Evolutionary conservation across 768 basidiomycete genomes (phyloP).

Genomic region (Cystobasidium ongulense): DNA sequence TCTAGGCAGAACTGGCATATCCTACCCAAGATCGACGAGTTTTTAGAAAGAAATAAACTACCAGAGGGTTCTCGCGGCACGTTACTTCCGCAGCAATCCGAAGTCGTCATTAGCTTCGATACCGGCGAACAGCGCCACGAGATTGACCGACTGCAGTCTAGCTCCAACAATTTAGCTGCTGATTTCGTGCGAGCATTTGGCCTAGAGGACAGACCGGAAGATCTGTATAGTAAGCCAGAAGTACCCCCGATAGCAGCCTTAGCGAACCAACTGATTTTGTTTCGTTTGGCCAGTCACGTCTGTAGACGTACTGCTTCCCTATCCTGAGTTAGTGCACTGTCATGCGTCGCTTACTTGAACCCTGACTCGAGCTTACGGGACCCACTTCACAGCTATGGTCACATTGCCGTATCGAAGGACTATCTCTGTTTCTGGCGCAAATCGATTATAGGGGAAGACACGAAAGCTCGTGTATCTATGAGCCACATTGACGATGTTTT

Average conservation of each 20-base stretch:
- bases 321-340: not conserved
- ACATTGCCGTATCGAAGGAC: not conserved
- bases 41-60: not conserved
- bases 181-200: not conserved
- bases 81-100: not conserved
- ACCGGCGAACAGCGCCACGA: not conserved
- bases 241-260: not conserved
- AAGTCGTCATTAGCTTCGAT: not conserved
- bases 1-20: not conserved
- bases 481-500: not conserved
- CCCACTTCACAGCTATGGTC: not conserved
- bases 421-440: slow-evolving; percentile 9
- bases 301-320: not conserved
- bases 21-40: not conserved
- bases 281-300: not conserved
- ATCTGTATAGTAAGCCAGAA: not conserved
- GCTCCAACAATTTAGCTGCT: not conserved
- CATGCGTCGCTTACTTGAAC: too few relatives aligned
- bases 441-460: not conserved
- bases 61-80: not conserved
- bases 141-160: not conserved
- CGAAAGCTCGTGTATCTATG: not conserved
- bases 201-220: not conserved
- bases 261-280: not conserved
- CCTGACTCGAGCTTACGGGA: not conserved